Base-by-base conservation (phyloP, 225 moss, liverwort and hornwort genomes). In the Climacium dendroides region DNA sequence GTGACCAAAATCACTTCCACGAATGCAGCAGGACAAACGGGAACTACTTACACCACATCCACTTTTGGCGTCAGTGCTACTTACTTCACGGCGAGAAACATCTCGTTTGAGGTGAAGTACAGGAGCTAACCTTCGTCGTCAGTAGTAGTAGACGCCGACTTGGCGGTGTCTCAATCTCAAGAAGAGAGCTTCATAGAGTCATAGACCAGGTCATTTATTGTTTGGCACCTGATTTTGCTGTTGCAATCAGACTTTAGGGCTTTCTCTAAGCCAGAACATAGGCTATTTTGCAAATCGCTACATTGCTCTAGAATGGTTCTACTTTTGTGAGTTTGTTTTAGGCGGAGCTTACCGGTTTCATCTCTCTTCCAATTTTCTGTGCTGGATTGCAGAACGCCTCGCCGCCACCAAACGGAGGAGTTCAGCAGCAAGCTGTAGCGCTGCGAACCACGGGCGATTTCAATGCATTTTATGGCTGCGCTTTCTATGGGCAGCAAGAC, bases 1-100 rank as follows among this genome's bases (percentile, higher is more conserved):
- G 88, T 91, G 61, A 94, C 94, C 52, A 91, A 91, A 85, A 94
- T 94, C 75, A 90, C 94, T 8, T 91, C 89, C 30, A n/a, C 48
- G 30, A 91, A 92, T 70, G 92, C 82, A 70, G 94, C 94, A 22
- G 94, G 87, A 15, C 83, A 89, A 19, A 92, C 94, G 25, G 94
- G 94, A 41, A 94, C 94, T 22, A 94, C 94, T 19, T 94, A 94
- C 87, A 94, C 94, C 12, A 94, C 92, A 7, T 94, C 94, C 69
- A 94, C 92, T 13, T 91, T 94, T 32, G 92, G 92, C 61, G 65
- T 92, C 53, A 92, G 94, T 47, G 91, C 94, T 13, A 87, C 90
- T 64, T 94, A 91, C 85, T 94, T 94, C 88, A 94, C 94, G 19
- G 94, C 92, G 5, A 85, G 87, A 81, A 92, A 94, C 75, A 92